Base-by-base conservation (phyloP, 1,139 yeast genomes). In the Sporopachydermia cereana region DNA sequence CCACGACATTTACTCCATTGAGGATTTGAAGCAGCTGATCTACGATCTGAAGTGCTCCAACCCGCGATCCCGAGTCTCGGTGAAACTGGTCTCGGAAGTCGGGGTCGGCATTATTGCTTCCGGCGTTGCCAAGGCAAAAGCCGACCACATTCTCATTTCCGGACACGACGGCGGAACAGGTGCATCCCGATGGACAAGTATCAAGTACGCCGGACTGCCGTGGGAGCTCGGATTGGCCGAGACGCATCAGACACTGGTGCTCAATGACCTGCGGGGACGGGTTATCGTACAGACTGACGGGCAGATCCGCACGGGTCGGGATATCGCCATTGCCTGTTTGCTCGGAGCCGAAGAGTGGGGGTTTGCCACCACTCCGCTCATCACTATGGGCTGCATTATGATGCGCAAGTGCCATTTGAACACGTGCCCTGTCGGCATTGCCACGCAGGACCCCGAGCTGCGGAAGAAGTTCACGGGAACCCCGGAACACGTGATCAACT, bases 91-190 rank as follows among this genome's bases (percentile, higher is more conserved):
- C 24, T 84, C 95, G 34, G 97, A 91, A 66, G 97, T 91, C 51
- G 98, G 98, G 69, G 97, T 91, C 47, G 98, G 98, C 72, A 88
- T 91, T 58, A 93, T 91, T 62, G 97, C 97, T 24, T 88, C 96
- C 36, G 98, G 98, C 75, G 98, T 91, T 34, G 97, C 97, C 51
- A 91, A 91, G 68, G 97, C 98, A 24, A 94, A 94, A 61, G 96
- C 97, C 16, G 97, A 91, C 62, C 95, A 89, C 63, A 84, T 91
- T 57, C 74, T 89, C 60, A 85, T 91, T 54, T 84, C 96, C 50
- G 97, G 97, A 58, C 96, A 93, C 61, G 97, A 89, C 65, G 98
- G 98, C 77, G 98, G 98, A 72, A 91, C 98, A 51, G 98, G 98
- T 80, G 97, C 97, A 48, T 91, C 96, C 48, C 79, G 94, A 64